These are phyloP conservation scores for Irpex sp. DNA, from an alignment of 1,284 basidiomycete species.

Conservation along the genomic window DNA sequence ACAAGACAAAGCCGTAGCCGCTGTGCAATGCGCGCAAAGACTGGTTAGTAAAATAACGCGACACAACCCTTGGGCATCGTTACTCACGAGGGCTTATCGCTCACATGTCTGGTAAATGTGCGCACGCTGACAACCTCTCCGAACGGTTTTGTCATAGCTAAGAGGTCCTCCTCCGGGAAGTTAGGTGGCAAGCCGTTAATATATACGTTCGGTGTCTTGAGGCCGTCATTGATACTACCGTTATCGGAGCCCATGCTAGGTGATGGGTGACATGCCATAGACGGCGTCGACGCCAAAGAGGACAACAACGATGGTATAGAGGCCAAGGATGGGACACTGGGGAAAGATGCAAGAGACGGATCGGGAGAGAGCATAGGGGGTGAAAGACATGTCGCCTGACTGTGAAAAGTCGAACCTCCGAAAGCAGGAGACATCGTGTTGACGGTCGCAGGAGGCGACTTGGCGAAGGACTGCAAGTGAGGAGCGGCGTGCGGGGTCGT, in stretches of 20 bases:
- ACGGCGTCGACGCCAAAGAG: conserved; percentile 5
- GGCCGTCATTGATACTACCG: conserved; percentile 6
- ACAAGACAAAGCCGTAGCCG: conserved; percentile 81
- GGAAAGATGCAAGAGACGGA: neutral
- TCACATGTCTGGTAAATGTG: conserved; percentile 41
- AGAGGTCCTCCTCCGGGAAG: conserved; percentile 42
- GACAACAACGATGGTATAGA: neutral
- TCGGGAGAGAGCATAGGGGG: neutral
- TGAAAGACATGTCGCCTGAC: neutral
- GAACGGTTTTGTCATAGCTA: conserved; percentile 35
- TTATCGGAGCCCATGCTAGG: neutral
- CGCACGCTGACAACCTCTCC: conserved; percentile 38
- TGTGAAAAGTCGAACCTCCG: neutral
- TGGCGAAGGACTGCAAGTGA: neutral
- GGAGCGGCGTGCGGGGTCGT: neutral
- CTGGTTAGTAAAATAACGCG: neutral
- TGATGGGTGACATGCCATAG: neutral
- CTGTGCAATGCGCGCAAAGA: conserved; percentile 31
- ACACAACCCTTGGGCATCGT: neutral
- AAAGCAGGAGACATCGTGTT: neutral
- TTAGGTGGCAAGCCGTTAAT: conserved; percentile 48
- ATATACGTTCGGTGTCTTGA: conserved; percentile 42
- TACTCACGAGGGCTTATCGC: conserved; percentile 36
- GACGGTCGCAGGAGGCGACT: neutral
- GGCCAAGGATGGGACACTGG: neutral